phyloP scores from a whole-genome alignment of 192 early-diverging fungal species.

The Coemansia sp. region DNA sequence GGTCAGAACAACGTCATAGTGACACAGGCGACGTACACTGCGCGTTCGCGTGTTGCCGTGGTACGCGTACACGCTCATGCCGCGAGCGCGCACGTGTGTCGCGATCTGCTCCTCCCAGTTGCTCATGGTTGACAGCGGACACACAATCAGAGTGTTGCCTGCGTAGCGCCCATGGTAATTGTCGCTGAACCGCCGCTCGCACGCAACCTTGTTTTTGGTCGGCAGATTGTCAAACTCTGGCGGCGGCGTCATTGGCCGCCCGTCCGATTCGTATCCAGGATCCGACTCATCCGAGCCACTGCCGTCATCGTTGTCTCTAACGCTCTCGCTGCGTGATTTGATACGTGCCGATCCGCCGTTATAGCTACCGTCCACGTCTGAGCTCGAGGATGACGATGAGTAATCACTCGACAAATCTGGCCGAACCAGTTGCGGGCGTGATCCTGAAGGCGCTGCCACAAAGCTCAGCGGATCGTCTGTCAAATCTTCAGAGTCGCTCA shows the following conservation, averaged over 20 bases:
- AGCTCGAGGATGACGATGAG: neutral
- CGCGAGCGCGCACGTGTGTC: conserved; percentile 44
- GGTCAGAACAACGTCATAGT: conserved; percentile 71
- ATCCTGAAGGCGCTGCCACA: neutral
- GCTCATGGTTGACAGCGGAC: conserved; percentile 66
- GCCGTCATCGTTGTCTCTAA: neutral
- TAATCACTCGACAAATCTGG: neutral
- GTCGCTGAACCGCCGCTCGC: conserved; percentile 35
- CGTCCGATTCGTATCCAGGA: conserved; percentile 13
- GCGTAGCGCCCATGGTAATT: conserved; percentile 51
- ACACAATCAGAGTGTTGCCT: conserved; percentile 66
- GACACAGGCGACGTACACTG: conserved; percentile 53
- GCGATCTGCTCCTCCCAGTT: conserved; percentile 76
- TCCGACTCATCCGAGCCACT: neutral
- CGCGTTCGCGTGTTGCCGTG: conserved; percentile 58
- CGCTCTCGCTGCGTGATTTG: neutral
- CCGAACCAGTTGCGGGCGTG: neutral
- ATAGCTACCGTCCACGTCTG: neutral
- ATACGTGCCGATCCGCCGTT: neutral
- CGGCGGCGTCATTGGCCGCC: conserved; percentile 42
- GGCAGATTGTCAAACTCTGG: conserved; percentile 43
- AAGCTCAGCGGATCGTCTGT: conserved; percentile 19
- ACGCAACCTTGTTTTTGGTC: conserved; percentile 36
- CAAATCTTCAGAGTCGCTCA: conserved; percentile 23
- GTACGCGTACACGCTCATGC: conserved; percentile 59